Evolutionary conservation across 257 asterid genomes (phyloP), one percentile per base, ranked within the genome.

Genomic region (Ballota nigra): DNA sequence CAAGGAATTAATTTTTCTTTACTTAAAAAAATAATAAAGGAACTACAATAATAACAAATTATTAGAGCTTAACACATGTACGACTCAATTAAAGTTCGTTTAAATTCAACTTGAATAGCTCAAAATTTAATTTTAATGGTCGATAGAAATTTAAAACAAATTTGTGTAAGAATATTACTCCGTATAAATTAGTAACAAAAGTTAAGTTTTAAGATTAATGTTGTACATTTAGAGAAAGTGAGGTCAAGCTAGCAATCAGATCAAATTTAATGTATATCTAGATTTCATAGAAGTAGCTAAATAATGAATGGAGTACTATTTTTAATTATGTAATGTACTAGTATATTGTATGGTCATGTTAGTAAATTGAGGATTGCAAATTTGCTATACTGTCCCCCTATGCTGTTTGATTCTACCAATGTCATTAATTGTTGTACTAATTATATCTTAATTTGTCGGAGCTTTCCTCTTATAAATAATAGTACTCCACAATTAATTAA

Each of bases 231-330:
- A 24, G 49, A 15, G 28, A 34, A 49, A 72, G 16, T 38, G 52
- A 13, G 34, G 45, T 40, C 47, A 68, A 33, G 24, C 40, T 34
- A 43, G 70, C 75, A 53, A 29, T 41, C 45, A 71, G 40, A 49
- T 47, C 28, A 71, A 55, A 70, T 71, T 70, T 0, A 77, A 51
- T 18, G 22, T 51, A 16, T 18, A 41, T 16, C 38, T 33, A 68
- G n/a, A 53, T 53, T 60, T 68, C 15, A 22, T 19, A 10, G 1
- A 29, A 68, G 75, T 72, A 67, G 75, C 67, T 22, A 67, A 66
- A 8, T n/a, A 68, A 68, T 68, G 8, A 67, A 59, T 64, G 29
- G 29, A 1, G 1, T 26, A 26, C 61, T 34, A 5, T 28, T 57
- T 67, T 65, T 47, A 28, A 56, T 53, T 63, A 36, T 16, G 4